Conservation (phyloP, 2,329 filamentous ascomycete genomes). For the Hypoxylon sp. region DNA sequence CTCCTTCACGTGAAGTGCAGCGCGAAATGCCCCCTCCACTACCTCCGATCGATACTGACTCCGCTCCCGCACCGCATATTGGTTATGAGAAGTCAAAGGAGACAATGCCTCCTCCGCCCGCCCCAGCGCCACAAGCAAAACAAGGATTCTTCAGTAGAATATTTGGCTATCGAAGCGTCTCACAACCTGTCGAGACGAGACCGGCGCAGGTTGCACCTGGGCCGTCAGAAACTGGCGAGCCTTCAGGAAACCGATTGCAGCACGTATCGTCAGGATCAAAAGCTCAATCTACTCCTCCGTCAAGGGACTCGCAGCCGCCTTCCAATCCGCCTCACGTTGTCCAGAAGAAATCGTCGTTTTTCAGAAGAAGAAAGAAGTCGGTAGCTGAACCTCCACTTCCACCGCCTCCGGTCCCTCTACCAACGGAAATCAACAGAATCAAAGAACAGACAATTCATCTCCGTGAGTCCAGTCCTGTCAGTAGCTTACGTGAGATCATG, state of each 20-base stretch:
- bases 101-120: constrained; percentile 53
- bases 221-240: constrained; percentile 51
- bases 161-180: constrained; percentile 75
- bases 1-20: constrained; percentile 38
- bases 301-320: constrained; percentile 59
- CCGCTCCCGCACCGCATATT: constrained; percentile 66
- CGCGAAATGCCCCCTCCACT: constrained; percentile 44
- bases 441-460: constrained; percentile 45
- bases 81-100: constrained; percentile 68
- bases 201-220: constrained; percentile 49
- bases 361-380: constrained; percentile 92
- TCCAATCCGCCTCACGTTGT: constrained; percentile 58
- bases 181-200: constrained; percentile 37
- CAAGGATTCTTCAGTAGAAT: constrained; percentile 93
- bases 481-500: constrained; percentile 87
- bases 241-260: constrained; percentile 51
- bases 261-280: constrained; percentile 59
- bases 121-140: constrained; percentile 58
- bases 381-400: constrained; percentile 75
- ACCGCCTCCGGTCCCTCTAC: constrained; percentile 51
- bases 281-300: constrained; percentile 56
- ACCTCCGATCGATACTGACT: constrained; percentile 51
- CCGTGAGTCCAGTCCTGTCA: constrained; percentile 69
- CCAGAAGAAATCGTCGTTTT: constrained; percentile 96
- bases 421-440: constrained; percentile 35